Evolutionary conservation across 805 yeast species (phyloP).

Genomic region (Spathaspora girioi): DNA sequence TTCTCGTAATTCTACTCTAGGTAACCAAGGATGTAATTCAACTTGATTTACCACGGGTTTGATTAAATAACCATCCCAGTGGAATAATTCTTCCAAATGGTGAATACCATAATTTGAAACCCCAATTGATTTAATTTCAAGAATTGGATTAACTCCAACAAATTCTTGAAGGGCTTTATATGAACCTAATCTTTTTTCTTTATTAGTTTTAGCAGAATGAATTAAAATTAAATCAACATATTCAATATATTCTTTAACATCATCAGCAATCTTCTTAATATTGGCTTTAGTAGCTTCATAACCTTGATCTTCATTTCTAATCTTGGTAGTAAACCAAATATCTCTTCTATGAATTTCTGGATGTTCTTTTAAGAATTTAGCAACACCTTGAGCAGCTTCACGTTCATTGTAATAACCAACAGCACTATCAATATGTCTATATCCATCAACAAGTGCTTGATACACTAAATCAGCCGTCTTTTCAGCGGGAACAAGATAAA

Average conservation of each 20-base stretch:
- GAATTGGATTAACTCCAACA: conserved; percentile 43
- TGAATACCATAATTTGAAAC: conserved; percentile 68
- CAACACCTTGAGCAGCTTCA: conserved; percentile 59
- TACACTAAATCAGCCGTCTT: conserved; percentile 44
- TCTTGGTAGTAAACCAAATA: conserved; percentile 37
- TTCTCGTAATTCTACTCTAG: conserved; percentile 52
- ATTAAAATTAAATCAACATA: conserved; percentile 39
- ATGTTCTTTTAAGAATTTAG: conserved; percentile 46
- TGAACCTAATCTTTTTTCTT: conserved; percentile 51
- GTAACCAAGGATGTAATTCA: conserved; percentile 55
- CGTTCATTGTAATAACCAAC: conserved; percentile 61
- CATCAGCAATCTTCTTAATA: conserved; percentile 24
- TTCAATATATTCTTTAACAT: conserved; percentile 27
- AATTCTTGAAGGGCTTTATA: conserved; percentile 76
- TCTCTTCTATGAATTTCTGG: conserved; percentile 26
- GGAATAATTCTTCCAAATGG: conserved; percentile 58
- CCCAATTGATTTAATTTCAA: conserved; percentile 64
- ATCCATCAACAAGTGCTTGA: conserved; percentile 60
- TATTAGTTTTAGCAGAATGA: conserved; percentile 50
- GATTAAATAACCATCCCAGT: conserved; percentile 47
- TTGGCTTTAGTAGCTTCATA: conserved; percentile 31
- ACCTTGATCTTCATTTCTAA: conserved; percentile 27
- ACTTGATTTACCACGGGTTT: conserved; percentile 72
- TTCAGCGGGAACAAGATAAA: conserved; percentile 39
- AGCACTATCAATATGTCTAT: conserved; percentile 75